Evolutionary conservation across 176 grass and related monocot genomes (phyloP), one percentile per base, ranked within the genome.

Genomic region (Chloris gayana): DNA sequence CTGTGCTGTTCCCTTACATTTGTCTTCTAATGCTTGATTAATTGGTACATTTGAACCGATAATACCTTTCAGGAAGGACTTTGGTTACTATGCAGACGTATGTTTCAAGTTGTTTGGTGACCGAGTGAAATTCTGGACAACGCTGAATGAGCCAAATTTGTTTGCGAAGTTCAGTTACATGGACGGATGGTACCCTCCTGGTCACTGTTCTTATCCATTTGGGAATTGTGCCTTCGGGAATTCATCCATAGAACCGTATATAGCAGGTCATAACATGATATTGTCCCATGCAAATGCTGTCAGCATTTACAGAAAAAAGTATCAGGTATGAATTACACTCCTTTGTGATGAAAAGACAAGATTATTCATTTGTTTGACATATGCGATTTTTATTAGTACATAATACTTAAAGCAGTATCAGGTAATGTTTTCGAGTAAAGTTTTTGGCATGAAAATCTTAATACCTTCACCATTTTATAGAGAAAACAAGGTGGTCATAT

Each of bases 71-170:
- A 97, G 94, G 78, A 81, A 93, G 78, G 94, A 97, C 64, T 93
- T 89, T 49, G 72, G 68, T 4, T 77, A 88, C 70, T 91, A 66
- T n/a, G 83, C 83, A 12, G 83, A 91, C 21, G 39, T 91, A 33
- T 94, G 92, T 64, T 94, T 94, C 80, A 91, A 78, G 79, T 77
- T 81, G 80, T 94, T 94, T 75, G 92, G 86, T 13, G 88, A 94
- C 27, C 59, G 83, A 57, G 88, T 93, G n/a, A 93, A 93, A 50
- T 56, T 76, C 25, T 93, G 91, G 91, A 72, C 2, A 18, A 90
- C 88, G 59, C 56, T 93, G 17, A 90, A 93, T 65, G 85, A 93
- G 64, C 76, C 88, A 44, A 91, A 94, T 49, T 17, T 82, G 9
- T 0, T 88, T 14, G 60, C 22, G 5, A 89, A 75, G 59, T 22